phyloP scores from a whole-genome alignment of 176 grass and related monocot genomes.

The Carex myosuroides region DNA sequence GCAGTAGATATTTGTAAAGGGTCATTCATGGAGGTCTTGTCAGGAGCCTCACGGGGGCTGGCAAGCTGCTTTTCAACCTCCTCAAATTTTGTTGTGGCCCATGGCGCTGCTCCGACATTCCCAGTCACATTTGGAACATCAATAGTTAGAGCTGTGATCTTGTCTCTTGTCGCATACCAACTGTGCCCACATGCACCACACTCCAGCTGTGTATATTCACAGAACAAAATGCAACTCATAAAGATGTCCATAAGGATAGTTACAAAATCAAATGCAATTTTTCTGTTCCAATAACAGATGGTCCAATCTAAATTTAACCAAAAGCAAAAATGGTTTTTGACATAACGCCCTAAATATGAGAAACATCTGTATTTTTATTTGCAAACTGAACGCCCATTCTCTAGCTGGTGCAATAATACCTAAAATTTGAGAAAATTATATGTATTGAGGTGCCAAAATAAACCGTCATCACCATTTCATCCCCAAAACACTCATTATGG shows the following conservation, averaged over 20 bases:
- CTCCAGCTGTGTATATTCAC: conserved; percentile 45
- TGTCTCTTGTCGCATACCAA: conserved; percentile 75
- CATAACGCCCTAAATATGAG: not conserved
- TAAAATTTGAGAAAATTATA: not conserved
- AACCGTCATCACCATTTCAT: not conserved
- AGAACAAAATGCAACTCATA: not conserved
- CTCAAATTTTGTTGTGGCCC: conserved; percentile 79
- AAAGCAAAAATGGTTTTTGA: not conserved
- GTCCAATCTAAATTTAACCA: not conserved
- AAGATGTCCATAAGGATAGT: not conserved
- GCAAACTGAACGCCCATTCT: not conserved
- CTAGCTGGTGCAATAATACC: not conserved
- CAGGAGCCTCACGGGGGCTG: conserved; percentile 50
- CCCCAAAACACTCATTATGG: not conserved
- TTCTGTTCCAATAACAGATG: not conserved
- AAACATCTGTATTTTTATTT: not conserved
- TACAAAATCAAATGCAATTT: not conserved
- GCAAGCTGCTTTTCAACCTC: conserved; percentile 65
- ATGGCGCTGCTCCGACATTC: conserved; percentile 65
- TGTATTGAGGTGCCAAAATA: not conserved
- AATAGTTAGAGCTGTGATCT: conserved; percentile 55
- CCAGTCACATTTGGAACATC: conserved; percentile 41
- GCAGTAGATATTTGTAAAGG: conserved; percentile 46
- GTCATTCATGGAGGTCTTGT: conserved; percentile 24
- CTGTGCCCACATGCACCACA: conserved; percentile 64